Evolutionary conservation across 441 rosid species (phyloP), one percentile per base, ranked within the genome.

Genomic region (Mallotus repandus): DNA sequence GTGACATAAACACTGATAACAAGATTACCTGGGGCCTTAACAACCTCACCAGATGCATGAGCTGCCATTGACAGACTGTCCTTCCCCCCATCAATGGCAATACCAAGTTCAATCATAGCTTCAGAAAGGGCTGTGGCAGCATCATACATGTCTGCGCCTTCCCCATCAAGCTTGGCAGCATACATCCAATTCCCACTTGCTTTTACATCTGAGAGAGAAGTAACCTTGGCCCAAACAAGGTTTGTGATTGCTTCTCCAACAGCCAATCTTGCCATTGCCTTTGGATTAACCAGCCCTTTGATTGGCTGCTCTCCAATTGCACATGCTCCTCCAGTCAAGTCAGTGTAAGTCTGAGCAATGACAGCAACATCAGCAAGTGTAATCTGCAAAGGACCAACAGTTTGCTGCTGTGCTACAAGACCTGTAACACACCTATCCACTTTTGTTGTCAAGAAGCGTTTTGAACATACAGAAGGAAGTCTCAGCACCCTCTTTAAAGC

Each of bases 121-220:
- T 91, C 97, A 15, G 91, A 81, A 70, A 96, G 85, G 74, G 97
- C 89, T 38, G 66, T 78, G 6, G 98, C 97, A 70, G 97, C 98
- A 82, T 96, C 99, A 70, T 93, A 96, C 97, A 96, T 93, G 8
- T 91, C 93, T 70, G 97, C 93, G 86, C 98, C 99, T 85, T 96
- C 98, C 74, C 97, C 98, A 62, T 91, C 95, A 72, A 96, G 91
- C 86, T 93, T 95, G 58, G 99, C 99, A 69, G 99, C 99, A 78
- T 93, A 93, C 97, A 93, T 96, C 99, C 98, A 96, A 76, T 93
- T 93, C 45, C 97, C 98, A 60, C 98, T 96, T 5, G 97, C 97
- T 81, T 96, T 96, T 69, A 93, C 97, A 81, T 93, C 93, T 73
- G 96, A 90, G 55, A 96, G 90, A 69, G 97, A 84, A 77, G 97